Evolutionary conservation across 192 early-diverging fungal species (phyloP).

Genomic region (Backusella macrospora): DNA sequence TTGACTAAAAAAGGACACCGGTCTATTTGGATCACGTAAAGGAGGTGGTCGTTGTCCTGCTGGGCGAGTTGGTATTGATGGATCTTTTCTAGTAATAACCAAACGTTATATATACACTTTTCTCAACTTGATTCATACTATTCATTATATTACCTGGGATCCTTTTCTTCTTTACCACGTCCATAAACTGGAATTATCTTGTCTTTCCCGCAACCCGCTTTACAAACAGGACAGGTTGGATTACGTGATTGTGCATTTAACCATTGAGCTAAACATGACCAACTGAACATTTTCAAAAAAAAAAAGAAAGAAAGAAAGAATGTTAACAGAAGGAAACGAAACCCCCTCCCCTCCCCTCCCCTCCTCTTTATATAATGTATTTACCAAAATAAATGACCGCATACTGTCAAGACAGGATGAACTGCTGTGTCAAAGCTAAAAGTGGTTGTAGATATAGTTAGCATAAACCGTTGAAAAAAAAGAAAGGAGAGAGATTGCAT

Average conservation of each 20-base stretch:
- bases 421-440: slow-evolving; percentile 73
- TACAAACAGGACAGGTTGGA: slow-evolving; percentile 81
- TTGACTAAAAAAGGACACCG: slow-evolving; percentile 41
- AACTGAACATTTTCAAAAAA: slow-evolving; percentile 35
- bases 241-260: slow-evolving; percentile 67
- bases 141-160: slow-evolving; percentile 58
- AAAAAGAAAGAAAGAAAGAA: not conserved
- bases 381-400: slow-evolving; percentile 80
- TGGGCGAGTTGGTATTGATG: slow-evolving; percentile 68
- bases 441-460: too few species aligned
- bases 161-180: slow-evolving; percentile 72
- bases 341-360: too few species aligned
- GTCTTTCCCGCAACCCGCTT: slow-evolving; percentile 79
- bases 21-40: slow-evolving; percentile 55
- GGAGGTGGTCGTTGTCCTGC: slow-evolving; percentile 78
- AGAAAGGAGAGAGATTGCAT: not conserved
- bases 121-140: not conserved
- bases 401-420: slow-evolving; percentile 74
- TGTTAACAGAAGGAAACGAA: not conserved
- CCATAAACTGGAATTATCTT: slow-evolving; percentile 85
- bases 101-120: not conserved
- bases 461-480: not conserved
- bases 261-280: slow-evolving; percentile 76
- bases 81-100: slow-evolving; percentile 26
- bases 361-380: not conserved